Evolutionary conservation across 257 asterid species (phyloP), one percentile per base, ranked within the genome.

Genomic region (Osmanthus fragrans): DNA sequence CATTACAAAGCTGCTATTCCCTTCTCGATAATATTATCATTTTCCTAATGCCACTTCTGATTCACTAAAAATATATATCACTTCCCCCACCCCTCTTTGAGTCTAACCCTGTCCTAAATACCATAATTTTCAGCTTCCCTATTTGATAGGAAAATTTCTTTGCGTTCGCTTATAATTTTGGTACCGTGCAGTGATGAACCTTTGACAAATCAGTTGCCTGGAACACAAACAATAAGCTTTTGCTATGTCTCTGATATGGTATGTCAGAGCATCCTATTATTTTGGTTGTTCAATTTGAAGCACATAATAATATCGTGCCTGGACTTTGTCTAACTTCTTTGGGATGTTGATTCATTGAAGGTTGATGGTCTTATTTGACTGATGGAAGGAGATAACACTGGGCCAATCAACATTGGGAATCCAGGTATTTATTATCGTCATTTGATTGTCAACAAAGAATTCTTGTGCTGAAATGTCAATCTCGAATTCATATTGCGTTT

Each of bases 181-280:
- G 23, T 68, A 29, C 47, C n/a, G 69, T 81, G 80, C 92, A 95
- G 99, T 37, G 90, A 90, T 13, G 99, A 95, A 66, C 87, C 98
- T 75, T 79, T 96, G 92, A 96, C 99, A 15, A 97, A 93, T 81
- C 98, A 96, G 89, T 85, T 92, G 83, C 98, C 98, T 60, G 99
- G 98, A 71, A 96, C 98, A 45, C 99, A 96, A 82, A 96, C 99
- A n/a, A 68, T 82, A 25, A 25, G 27, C 27, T 25, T 25, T 25
- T 25, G 27, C 27, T 25, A 25, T 25, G 27, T 25, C 27, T 25
- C 27, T 25, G 27, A 25, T 25, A 25, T 25, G 27, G 27, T 25
- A 25, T 25, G 27, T 25, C 27, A 25, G 27, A 25, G 27, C 27
- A 25, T 25, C 27, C 27, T 25, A 25, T 25, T 25, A 25, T 25